Evolutionary conservation across 257 asterid genomes (phyloP).

Genomic region (Linaria vulgaris): DNA sequence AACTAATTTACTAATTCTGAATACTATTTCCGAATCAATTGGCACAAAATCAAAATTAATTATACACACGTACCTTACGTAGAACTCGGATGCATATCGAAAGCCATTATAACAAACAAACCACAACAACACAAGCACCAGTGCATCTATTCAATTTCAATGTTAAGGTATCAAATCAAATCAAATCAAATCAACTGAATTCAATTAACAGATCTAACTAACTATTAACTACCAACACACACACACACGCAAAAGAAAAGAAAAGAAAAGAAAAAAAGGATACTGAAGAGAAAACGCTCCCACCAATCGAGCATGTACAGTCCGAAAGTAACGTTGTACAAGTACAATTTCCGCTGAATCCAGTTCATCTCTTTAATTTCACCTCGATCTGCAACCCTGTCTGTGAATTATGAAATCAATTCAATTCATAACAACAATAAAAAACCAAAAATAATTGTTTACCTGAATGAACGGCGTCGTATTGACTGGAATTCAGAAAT

Average conservation of each 20-base stretch:
- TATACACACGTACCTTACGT: conserved; percentile 37
- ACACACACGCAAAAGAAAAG: background rate
- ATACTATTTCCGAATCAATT: background rate
- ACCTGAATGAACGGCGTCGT: too few relatives aligned
- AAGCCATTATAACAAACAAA: conserved; percentile 39
- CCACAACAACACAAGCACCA: conserved; percentile 54
- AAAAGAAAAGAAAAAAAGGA: too few relatives aligned
- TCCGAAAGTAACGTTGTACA: conserved; percentile 76
- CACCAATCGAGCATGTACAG: conserved; percentile 84
- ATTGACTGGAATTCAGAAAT: too few relatives aligned
- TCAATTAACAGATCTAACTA: conserved; percentile 8
- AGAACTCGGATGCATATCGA: conserved; percentile 32
- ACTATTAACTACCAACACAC: background rate
- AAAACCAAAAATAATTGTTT: too few relatives aligned
- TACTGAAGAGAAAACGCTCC: conserved; percentile 76
- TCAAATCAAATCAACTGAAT: too few relatives aligned
- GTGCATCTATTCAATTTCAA: conserved; percentile 35
- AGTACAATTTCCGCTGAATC: conserved; percentile 66
- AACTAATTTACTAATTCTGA: background rate
- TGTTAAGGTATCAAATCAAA: too few relatives aligned
- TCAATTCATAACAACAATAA: too few relatives aligned
- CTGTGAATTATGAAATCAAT: background rate
- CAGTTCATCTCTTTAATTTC: conserved; percentile 43
- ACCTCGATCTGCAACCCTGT: conserved; percentile 16
- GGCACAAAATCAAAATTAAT: background rate